Evolutionary conservation across 148 eudicot genomes (phyloP).

Genomic region (Camellia lanceoleosa): DNA sequence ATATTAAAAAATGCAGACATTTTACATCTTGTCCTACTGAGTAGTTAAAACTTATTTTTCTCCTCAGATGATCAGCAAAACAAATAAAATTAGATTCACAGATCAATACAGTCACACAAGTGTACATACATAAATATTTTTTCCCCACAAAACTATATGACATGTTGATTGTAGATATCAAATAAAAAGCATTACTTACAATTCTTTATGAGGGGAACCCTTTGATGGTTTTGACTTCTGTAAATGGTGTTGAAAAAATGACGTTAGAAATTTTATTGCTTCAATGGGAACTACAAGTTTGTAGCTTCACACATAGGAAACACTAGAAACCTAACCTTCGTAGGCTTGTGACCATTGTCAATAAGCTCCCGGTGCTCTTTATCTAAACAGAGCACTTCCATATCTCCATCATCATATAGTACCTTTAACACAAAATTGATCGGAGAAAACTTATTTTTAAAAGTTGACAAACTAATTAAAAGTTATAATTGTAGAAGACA

Average conservation of each 20-base stretch:
- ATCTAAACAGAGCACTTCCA: slow-evolving; percentile 75
- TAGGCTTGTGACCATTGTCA: slow-evolving; percentile 37
- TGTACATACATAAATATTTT: background rate
- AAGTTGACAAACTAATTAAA: background rate
- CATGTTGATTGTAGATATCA: background rate
- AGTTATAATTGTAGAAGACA: background rate
- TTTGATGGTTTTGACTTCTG: slow-evolving; percentile 47
- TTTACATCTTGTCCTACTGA: too few species aligned
- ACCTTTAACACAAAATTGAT: slow-evolving; percentile 36
- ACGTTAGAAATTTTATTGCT: slow-evolving; percentile 2
- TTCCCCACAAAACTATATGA: background rate
- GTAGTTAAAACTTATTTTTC: slow-evolving; percentile 40
- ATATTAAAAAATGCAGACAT: too few species aligned
- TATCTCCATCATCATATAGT: slow-evolving; percentile 80
- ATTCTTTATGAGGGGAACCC: slow-evolving; percentile 43
- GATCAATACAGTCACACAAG: background rate
- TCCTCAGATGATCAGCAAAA: slow-evolving; percentile 49
- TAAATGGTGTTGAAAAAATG: slow-evolving; percentile 21
- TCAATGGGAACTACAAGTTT: background rate
- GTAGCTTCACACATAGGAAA: background rate
- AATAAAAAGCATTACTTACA: slow-evolving; percentile 44
- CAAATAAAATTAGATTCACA: slow-evolving; percentile 6
- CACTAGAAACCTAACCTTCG: slow-evolving; percentile 37
- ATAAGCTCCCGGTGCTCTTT: slow-evolving; percentile 86
- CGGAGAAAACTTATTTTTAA: background rate